Evolutionary conservation across 192 early-diverging fungal species (phyloP).

Genomic region (Coemansia pectinata): DNA sequence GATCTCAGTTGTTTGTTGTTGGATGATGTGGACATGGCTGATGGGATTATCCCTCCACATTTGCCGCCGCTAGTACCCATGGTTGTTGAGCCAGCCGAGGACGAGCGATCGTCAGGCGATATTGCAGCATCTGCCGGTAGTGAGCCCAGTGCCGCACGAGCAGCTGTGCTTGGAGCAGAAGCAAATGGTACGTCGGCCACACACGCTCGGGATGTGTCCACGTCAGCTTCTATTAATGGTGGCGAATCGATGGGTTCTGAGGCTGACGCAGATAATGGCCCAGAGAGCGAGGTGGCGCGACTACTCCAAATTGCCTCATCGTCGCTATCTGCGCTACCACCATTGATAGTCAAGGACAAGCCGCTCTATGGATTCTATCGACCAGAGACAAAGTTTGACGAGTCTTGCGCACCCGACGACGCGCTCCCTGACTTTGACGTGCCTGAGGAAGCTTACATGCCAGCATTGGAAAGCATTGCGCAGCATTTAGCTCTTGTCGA

Average conservation of each 20-base stretch:
- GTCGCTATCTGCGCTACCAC: slow-evolving; percentile 25
- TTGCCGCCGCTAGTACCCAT: slow-evolving; percentile 33
- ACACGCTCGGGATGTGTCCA: not conserved
- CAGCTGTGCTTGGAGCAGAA: not conserved
- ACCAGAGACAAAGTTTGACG: slow-evolving; percentile 36
- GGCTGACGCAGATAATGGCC: slow-evolving; percentile 23
- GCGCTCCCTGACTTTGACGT: slow-evolving; percentile 46
- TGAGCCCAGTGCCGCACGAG: not conserved
- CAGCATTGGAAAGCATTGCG: slow-evolving; percentile 26
- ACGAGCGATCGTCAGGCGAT: not conserved
- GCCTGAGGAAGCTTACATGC: slow-evolving; percentile 21
- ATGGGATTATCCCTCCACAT: slow-evolving; percentile 35
- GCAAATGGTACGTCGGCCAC: not conserved
- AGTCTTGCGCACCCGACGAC: slow-evolving; percentile 34
- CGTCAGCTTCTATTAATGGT: not conserved
- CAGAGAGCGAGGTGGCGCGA: slow-evolving; percentile 33
- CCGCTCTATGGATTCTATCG: slow-evolving; percentile 42
- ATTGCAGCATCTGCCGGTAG: not conserved
- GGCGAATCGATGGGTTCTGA: slow-evolving; percentile 11
- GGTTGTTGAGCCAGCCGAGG: slow-evolving; percentile 4
- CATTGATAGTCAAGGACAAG: slow-evolving; percentile 30
- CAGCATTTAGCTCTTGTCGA: slow-evolving; percentile 20
- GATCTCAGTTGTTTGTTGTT: slow-evolving; percentile 30
- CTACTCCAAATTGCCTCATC: slow-evolving; percentile 36
- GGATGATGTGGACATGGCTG: slow-evolving; percentile 15